Evolutionary conservation across 1,139 yeast genomes (phyloP).

Genomic region (Yamadazyma spencermartinsiae): DNA sequence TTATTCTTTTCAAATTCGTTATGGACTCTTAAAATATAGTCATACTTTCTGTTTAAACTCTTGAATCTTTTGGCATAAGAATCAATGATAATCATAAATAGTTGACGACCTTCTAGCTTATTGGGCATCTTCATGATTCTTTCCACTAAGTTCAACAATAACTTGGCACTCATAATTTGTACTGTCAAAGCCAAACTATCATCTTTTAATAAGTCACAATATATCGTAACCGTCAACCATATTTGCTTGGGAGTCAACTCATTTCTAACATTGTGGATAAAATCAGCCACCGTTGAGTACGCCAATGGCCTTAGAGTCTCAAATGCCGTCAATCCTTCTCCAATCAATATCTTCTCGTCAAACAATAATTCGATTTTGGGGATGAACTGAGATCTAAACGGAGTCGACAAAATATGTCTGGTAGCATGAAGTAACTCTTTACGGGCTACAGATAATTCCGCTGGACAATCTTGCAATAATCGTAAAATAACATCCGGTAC

Average conservation of each 20-base stretch:
- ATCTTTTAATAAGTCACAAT: constrained; percentile 80
- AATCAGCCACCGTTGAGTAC: constrained; percentile 93
- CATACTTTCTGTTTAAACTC: constrained; percentile 70
- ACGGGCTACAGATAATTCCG: constrained; percentile 90
- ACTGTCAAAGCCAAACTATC: constrained; percentile 83
- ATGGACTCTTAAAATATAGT: constrained; percentile 66
- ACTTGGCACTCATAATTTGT: constrained; percentile 95
- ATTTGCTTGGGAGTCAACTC: constrained; percentile 83
- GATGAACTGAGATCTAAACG: constrained; percentile 76
- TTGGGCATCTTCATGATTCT: constrained; percentile 81
- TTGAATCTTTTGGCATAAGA: constrained; percentile 85
- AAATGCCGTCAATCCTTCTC: constrained; percentile 88
- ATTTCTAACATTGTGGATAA: constrained; percentile 87
- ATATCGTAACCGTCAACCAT: constrained; percentile 83
- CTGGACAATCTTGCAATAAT: constrained; percentile 91
- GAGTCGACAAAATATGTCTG: constrained; percentile 88
- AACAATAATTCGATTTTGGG: constrained; percentile 84
- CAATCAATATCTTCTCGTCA: constrained; percentile 84
- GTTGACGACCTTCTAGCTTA: constrained; percentile 81
- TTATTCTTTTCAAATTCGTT: constrained; percentile 49
- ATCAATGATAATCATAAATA: constrained; percentile 78
- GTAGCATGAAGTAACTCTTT: constrained; percentile 94
- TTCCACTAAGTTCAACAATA: constrained; percentile 83
- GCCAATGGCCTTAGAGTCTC: constrained; percentile 91
- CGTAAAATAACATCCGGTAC: constrained; percentile 89